These are phyloP conservation scores for Geranium brycei DNA, from an alignment of 345 rosid genomes.

Conservation along the genomic window DNA sequence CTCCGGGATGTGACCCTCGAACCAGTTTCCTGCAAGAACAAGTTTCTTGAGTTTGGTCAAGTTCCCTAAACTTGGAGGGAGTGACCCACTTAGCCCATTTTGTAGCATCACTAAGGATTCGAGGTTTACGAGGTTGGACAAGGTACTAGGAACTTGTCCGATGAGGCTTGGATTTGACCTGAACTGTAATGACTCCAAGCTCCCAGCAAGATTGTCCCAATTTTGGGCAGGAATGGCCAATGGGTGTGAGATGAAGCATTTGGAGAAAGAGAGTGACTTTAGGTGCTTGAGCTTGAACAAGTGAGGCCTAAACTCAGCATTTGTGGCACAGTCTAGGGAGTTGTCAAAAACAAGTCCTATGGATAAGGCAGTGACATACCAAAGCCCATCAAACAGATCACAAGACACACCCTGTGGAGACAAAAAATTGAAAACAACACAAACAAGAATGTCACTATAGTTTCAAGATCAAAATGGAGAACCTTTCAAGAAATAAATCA, in stretches of 20 bases:
- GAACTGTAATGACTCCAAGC: slow-evolving; percentile 21
- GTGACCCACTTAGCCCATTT: slow-evolving; percentile 18
- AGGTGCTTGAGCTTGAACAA: slow-evolving; percentile 22
- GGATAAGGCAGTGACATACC: slow-evolving; percentile 21
- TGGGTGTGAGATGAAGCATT: slow-evolving; percentile 21
- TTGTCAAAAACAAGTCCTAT: slow-evolving; percentile 25
- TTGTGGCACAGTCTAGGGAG: slow-evolving; percentile 17
- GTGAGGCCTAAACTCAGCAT: slow-evolving; percentile 18
- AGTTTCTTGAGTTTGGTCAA: slow-evolving; percentile 16
- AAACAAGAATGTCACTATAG: too few species aligned
- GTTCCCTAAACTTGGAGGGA: slow-evolving; percentile 17
- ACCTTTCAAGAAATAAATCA: too few species aligned
- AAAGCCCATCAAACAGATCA: slow-evolving; percentile 17
- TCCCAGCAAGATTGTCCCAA: slow-evolving; percentile 18
- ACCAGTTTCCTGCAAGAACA: slow-evolving; percentile 19
- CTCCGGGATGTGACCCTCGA: slow-evolving; percentile 18
- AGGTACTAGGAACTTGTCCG: slow-evolving; percentile 14
- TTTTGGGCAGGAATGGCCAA: slow-evolving; percentile 11
- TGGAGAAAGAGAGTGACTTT: slow-evolving; percentile 19
- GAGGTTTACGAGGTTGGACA: slow-evolving; percentile 16
- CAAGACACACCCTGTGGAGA: slow-evolving; percentile 26
- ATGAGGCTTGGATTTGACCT: slow-evolving; percentile 23
- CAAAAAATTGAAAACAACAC: too few species aligned
- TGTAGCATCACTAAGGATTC: slow-evolving; percentile 21
- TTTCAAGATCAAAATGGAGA: too few species aligned